These are phyloP conservation scores for Fusarium sambucinum DNA, from an alignment of 2,329 filamentous ascomycete species.

Conservation along the genomic window DNA sequence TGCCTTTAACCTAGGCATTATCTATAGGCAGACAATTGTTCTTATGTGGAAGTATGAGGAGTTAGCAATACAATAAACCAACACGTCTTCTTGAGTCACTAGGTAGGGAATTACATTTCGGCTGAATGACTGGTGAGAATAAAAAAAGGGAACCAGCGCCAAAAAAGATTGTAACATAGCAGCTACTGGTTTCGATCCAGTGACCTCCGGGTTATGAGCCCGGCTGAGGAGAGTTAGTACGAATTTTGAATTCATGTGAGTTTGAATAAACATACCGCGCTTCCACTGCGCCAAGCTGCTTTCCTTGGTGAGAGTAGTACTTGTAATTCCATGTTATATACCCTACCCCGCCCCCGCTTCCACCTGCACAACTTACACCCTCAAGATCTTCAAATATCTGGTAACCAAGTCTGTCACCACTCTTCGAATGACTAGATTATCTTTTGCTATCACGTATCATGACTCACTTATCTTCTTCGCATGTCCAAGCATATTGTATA, in stretches of 20 bases:
- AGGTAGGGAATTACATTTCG: too few relatives aligned
- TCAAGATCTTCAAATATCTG: background rate
- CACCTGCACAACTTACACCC: background rate
- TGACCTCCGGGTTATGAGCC: constrained; percentile 19
- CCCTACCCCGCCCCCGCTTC: background rate
- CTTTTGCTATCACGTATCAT: too few relatives aligned
- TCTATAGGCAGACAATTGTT: too few relatives aligned
- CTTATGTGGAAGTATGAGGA: too few relatives aligned
- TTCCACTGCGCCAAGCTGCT: constrained; percentile 22
- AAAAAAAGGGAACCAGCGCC: too few relatives aligned
- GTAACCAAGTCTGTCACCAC: background rate
- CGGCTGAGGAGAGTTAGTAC: constrained; percentile 15
- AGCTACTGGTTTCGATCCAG: constrained; percentile 20
- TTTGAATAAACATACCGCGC: constrained; percentile 10
- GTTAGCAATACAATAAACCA: too few relatives aligned
- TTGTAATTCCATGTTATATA: background rate
- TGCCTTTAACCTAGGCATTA: background rate
- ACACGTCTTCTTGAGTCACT: too few relatives aligned
- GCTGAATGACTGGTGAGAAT: too few relatives aligned
- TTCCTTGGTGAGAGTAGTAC: background rate
- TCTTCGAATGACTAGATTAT: background rate
- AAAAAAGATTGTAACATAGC: constrained; percentile 10
- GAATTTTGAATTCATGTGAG: background rate
- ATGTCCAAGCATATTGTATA: background rate
- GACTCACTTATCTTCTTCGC: background rate